A percentile compares a stretch with the other conserved stretches of the same genome.
These are phyloP conservation scores for Spathaspora gorwiae DNA, from an alignment of 805 yeast species.

Conservation along the genomic window DNA sequence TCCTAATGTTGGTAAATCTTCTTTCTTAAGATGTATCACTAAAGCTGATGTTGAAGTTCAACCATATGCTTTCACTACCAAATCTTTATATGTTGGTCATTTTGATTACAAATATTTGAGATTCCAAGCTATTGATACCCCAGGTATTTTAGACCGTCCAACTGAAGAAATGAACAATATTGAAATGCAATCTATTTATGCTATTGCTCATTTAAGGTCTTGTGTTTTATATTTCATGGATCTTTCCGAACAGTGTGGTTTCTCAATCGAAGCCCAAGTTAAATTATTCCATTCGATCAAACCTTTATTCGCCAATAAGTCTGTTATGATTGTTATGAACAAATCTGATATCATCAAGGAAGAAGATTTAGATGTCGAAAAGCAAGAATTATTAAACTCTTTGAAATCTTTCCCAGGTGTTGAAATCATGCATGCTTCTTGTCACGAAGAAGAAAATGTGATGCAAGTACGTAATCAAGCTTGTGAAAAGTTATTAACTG, in stretches of 20 bases:
- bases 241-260: constrained; percentile 98
- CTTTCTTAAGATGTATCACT: constrained; percentile 87
- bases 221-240: constrained; percentile 98
- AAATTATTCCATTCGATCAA: constrained; percentile 94
- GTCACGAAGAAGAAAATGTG: constrained; percentile 89
- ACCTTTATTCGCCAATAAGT: constrained; percentile 94
- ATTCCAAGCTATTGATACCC: constrained; percentile 98
- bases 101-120: constrained; percentile 96
- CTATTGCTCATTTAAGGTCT: constrained; percentile 96
- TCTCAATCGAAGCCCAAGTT: constrained; percentile 94
- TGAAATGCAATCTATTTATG: constrained; percentile 98
- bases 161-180: constrained; percentile 99
- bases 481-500: constrained; percentile 91
- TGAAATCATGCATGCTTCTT: constrained; percentile 88
- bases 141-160: constrained; percentile 97
- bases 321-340: constrained; percentile 92
- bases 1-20: constrained; percentile 98
- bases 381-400: constrained; percentile 65
- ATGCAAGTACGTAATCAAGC: constrained; percentile 96
- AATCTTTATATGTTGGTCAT: constrained; percentile 95
- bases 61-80: constrained; percentile 98
- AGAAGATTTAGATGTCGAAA: constrained; percentile 76
- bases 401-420: constrained; percentile 70
- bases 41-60: constrained; percentile 99
- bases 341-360: constrained; percentile 86